Evolutionary conservation across 495 filamentous ascomycete species (phyloP), one percentile per base, ranked within the genome.

Genomic region (Penicillium coffeae): DNA sequence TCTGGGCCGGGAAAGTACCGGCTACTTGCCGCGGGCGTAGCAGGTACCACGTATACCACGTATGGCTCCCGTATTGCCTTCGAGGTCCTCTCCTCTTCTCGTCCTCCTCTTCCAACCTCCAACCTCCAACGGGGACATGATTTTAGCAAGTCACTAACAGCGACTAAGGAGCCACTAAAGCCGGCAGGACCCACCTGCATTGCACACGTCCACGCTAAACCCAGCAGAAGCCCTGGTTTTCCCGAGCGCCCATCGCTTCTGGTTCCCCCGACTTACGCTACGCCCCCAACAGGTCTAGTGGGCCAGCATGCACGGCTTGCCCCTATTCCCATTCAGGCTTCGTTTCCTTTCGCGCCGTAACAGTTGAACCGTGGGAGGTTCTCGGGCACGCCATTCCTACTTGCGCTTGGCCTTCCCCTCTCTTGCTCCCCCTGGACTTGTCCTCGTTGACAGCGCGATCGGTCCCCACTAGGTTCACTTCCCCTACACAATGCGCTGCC

Each of bases 401-500:
- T 41, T 48, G 50, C 32, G 27, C 40, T 47, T 45, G 33, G 21
- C 38, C 42, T 36, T 40, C 25, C 21, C 38, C 45, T 42, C 45
- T 45, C n/a, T 38, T 18, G 21, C 21, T 33, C 15, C 22, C 21
- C 38, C 33, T 40, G 21, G 27, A 35, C 1, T 20, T 25, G n/a
- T n/a, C n/a, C n/a, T n/a, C n/a, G n/a, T 10, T 30, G 25, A 30
- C 25, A 30, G 25, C 25, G 25, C 25, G 58, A 70, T 66, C 60
- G 56, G 60, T 69, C 58, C 58, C 62, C 66, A 69, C 69, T 72
- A 69, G 67, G 67, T 70, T 72, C 65, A 68, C 62, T 6, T 41
- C 54, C 51, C 16, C 45, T 36, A n/a, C n/a, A n/a, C n/a, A n/a
- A n/a, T n/a, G n/a, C n/a, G n/a, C n/a, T 42, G 54, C 65, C 69